phyloP scores from a whole-genome alignment of 1,139 yeast genomes.

The Taphrina populina region DNA sequence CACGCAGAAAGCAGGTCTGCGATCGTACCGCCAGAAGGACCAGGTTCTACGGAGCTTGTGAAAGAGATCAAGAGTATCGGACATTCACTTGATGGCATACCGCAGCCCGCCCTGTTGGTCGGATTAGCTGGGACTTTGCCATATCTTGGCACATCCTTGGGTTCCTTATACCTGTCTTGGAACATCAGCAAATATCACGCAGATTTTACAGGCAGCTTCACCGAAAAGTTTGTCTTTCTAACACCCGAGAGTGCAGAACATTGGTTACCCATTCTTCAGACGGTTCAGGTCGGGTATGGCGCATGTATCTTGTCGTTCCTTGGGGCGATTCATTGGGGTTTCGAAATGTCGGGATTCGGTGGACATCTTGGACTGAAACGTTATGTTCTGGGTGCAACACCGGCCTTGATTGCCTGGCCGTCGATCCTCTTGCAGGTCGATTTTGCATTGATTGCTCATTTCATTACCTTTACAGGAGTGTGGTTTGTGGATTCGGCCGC shows the following conservation, averaged over 20 bases:
- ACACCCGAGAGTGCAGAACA: constrained; percentile 26
- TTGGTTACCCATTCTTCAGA: constrained; percentile 27
- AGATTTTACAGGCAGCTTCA: constrained; percentile 13
- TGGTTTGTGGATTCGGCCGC: constrained; percentile 33
- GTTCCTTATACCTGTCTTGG: constrained; percentile 30
- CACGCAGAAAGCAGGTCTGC: constrained; percentile 31
- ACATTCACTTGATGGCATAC: constrained; percentile 26
- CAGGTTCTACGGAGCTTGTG: constrained; percentile 18
- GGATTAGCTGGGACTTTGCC: constrained; percentile 34
- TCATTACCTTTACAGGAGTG: constrained; percentile 32
- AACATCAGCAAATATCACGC: constrained; percentile 15
- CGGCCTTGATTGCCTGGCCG: constrained; percentile 34
- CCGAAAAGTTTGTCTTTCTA: constrained; percentile 22
- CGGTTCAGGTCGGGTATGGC: constrained; percentile 35
- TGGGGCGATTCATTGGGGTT: constrained; percentile 35
- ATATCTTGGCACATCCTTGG: constrained; percentile 28
- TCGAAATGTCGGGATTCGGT: constrained; percentile 32
- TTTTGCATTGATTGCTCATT: constrained; percentile 30
- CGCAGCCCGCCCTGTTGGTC: constrained; percentile 27
- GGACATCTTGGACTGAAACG: constrained; percentile 21
- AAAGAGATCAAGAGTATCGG: constrained; percentile 28
- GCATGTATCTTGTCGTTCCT: constrained; percentile 31
- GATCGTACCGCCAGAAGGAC: constrained; percentile 19
- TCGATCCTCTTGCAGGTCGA: constrained; percentile 30
- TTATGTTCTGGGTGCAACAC: constrained; percentile 25